Percentiles rank a stretch among this genome's conserved stretches.
Evolutionary conservation across 345 rosid species (phyloP).

Genomic region (Rhodomyrtus tomentosa): DNA sequence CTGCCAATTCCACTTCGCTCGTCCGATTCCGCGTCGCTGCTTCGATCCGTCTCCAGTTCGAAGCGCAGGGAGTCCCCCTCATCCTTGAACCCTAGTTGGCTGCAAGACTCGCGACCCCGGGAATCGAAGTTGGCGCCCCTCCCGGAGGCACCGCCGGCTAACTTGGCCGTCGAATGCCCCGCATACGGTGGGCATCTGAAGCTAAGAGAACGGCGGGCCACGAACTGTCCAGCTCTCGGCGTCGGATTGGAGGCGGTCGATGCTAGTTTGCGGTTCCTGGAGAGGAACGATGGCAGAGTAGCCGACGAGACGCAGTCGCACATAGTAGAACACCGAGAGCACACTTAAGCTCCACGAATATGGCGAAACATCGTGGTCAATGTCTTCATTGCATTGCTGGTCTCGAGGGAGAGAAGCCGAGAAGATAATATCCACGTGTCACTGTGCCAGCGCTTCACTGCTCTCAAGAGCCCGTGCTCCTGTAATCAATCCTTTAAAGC

Average conservation of each 20-base stretch:
- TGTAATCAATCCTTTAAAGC: too few relatives aligned
- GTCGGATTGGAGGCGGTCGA: neutral
- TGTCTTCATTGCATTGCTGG: neutral
- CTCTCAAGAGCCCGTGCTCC: too few relatives aligned
- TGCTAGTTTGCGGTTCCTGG: neutral
- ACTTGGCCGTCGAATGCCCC: neutral
- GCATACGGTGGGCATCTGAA: neutral
- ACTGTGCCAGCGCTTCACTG: neutral
- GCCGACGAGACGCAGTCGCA: slow-evolving; percentile 18
- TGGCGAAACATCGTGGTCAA: neutral
- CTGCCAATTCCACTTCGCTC: neutral
- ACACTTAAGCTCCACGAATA: neutral
- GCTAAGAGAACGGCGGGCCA: neutral
- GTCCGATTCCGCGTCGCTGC: neutral
- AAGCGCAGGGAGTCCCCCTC: neutral
- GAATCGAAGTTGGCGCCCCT: neutral
- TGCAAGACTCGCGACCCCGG: slow-evolving; percentile 1
- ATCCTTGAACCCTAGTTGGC: slow-evolving; percentile 26
- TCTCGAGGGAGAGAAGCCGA: neutral
- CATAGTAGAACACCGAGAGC: slow-evolving; percentile 13
- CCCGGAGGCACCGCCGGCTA: neutral
- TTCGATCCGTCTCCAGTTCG: slow-evolving; percentile 3
- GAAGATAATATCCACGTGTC: neutral
- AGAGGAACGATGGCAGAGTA: neutral
- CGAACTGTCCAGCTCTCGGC: neutral